Conservation (phyloP, 2,329 filamentous ascomycete species). For the Aspergillus unguis region DNA sequence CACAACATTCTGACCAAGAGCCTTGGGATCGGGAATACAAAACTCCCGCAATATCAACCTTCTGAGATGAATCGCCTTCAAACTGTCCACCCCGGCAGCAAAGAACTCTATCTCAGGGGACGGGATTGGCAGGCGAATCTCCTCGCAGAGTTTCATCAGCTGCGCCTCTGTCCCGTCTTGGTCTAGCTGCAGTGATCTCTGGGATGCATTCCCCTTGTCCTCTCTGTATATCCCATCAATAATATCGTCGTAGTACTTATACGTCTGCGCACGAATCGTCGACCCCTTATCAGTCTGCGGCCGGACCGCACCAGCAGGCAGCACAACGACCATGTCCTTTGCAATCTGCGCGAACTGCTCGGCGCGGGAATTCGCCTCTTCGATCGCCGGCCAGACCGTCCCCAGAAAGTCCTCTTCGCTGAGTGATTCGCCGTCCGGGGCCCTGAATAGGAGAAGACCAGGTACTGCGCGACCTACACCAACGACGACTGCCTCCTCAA, state of each 20-base stretch:
- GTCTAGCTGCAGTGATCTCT: slow-evolving; percentile 33
- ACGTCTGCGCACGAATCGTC: slow-evolving; percentile 51
- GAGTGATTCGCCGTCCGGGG: slow-evolving; percentile 22
- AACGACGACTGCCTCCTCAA: slow-evolving; percentile 33
- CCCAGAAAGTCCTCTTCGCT: slow-evolving; percentile 35
- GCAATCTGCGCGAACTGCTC: slow-evolving; percentile 47
- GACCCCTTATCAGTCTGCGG: slow-evolving; percentile 55
- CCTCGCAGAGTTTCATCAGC: slow-evolving; percentile 29
- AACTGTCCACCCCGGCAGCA: slow-evolving; percentile 45
- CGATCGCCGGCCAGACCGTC: slow-evolving; percentile 37
- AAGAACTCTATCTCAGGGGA: slow-evolving; percentile 42
- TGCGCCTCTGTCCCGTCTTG: slow-evolving; percentile 32
- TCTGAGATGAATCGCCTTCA: slow-evolving; percentile 47
- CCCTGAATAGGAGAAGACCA: slow-evolving; percentile 29
- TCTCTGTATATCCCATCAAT: slow-evolving; percentile 45
- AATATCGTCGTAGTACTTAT: slow-evolving; percentile 41
- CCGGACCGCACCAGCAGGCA: slow-evolving; percentile 38
- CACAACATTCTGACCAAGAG: slow-evolving; percentile 39
- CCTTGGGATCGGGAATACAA: slow-evolving; percentile 29
- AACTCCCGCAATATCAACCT: slow-evolving; percentile 42
- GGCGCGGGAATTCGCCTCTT: slow-evolving; percentile 39
- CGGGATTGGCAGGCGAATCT: slow-evolving; percentile 33
- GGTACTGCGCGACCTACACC: slow-evolving; percentile 26
- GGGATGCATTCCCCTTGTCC: too few relatives aligned
- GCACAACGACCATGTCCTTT: slow-evolving; percentile 38